A percentile compares a stretch with the other conserved stretches of the same genome.
Conservation (phyloP, 352 stramenopile species). For the Globisporangium ultimum region DNA sequence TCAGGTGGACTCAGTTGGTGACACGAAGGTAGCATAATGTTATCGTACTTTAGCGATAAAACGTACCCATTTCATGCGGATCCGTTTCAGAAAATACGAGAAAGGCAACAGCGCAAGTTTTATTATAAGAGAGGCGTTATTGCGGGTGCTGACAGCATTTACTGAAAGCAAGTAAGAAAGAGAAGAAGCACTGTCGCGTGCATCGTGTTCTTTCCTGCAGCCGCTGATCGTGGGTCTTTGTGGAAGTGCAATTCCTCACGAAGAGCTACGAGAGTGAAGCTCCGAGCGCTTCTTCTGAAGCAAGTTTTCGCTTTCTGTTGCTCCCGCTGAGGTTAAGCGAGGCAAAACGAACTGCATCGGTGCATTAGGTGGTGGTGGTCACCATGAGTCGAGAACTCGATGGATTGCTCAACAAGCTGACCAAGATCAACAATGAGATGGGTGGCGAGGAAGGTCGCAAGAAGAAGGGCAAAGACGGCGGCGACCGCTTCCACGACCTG, state of each 20-base stretch:
- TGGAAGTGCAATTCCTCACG: not conserved
- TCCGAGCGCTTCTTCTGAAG: not conserved
- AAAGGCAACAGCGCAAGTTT: not conserved
- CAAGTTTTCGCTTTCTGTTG: not conserved
- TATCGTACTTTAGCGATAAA: conserved; percentile 1
- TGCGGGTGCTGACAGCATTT: no score
- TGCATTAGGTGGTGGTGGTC: not conserved
- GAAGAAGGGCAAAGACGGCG: conserved; percentile 61
- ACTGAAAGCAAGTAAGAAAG: no score
- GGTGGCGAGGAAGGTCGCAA: conserved; percentile 64
- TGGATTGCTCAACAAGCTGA: conserved; percentile 69
- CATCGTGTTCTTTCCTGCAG: no score
- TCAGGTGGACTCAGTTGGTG: not conserved
- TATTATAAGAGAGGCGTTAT: not conserved
- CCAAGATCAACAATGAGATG: conserved; percentile 80
- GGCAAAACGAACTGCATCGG: not conserved
- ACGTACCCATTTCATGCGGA: not conserved
- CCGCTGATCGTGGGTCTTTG: no score
- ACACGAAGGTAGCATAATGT: not conserved
- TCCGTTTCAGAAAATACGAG: conserved; percentile 1
- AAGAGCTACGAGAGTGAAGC: not conserved
- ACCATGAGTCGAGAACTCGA: conserved; percentile 75
- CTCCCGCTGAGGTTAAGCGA: not conserved
- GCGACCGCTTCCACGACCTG: conserved; percentile 78
- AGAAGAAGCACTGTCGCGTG: no score